Percentiles rank a stretch among this genome's conserved stretches.
These are phyloP conservation scores for Crepidotus variabilis DNA, from an alignment of 768 basidiomycete species.

Conservation along the genomic window DNA sequence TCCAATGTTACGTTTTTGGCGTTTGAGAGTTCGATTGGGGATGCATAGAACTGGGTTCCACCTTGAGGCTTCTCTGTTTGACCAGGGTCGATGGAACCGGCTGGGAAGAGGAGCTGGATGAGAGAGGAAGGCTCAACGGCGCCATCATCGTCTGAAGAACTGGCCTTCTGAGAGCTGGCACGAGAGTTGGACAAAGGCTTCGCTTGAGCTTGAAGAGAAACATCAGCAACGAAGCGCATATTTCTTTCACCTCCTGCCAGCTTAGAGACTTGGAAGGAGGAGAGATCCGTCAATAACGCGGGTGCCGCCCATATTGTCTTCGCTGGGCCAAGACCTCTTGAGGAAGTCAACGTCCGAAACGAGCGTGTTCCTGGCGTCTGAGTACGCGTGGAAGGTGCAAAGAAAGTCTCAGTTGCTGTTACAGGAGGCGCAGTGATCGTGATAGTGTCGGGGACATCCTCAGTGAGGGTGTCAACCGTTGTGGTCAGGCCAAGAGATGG, in stretches of 20 bases:
- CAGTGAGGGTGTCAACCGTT: slow-evolving; percentile 14
- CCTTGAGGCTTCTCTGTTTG: slow-evolving; percentile 49
- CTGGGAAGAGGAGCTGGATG: slow-evolving; percentile 67
- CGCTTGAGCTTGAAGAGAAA: neutral
- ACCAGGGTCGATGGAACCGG: slow-evolving; percentile 64
- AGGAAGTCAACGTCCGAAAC: neutral
- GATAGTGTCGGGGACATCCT: slow-evolving; percentile 16
- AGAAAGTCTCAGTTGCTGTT: slow-evolving; percentile 22
- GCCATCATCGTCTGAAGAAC: no score
- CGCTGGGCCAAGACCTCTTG: slow-evolving; percentile 7
- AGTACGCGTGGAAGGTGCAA: slow-evolving; percentile 9
- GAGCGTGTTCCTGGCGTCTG: neutral
- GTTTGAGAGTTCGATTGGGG: slow-evolving; percentile 36
- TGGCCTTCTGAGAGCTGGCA: no score
- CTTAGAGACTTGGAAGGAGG: slow-evolving; percentile 52
- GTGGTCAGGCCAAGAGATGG: neutral
- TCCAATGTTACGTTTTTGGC: slow-evolving; percentile 53
- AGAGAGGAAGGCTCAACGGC: slow-evolving; percentile 24
- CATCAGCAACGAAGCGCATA: slow-evolving; percentile 41
- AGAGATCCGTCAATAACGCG: slow-evolving; percentile 51
- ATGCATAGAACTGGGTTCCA: slow-evolving; percentile 66
- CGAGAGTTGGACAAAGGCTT: neutral
- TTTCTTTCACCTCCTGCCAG: slow-evolving; percentile 55
- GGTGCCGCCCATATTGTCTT: slow-evolving; percentile 48
- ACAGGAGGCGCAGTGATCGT: slow-evolving; percentile 11